Base-by-base conservation (phyloP, 257 asterid species). In the Penstemon barbatus region DNA sequence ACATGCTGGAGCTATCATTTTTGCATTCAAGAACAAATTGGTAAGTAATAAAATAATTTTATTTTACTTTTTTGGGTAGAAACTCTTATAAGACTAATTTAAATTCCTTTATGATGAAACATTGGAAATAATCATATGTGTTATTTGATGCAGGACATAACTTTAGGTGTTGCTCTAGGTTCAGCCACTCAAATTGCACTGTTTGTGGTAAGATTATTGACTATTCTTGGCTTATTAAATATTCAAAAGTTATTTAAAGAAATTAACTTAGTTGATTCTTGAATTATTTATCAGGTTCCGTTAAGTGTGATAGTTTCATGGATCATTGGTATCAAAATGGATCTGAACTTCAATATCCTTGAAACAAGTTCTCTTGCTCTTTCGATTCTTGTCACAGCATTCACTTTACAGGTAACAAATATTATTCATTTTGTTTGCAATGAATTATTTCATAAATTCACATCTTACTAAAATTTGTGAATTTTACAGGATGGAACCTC, bases 1-100 rank as follows among this genome's bases (percentile, higher is more conserved):
- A 71, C 99, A 93, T 63, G 96, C 99, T 0, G 99, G 96, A 44
- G 96, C 99, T 8, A 52, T 90, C 74, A 90, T 90, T 63, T 93
- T 93, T 69, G 97, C 99, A 12, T 88, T 86, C 75, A 93, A 86
- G 70, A 89, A 93, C 81, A 93, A 93, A 79, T 79, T 93, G 92
- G 98, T 89, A 5, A 77, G 82, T 19, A 41, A 50, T 38, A 38
- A 25, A 12, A n/a, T 7, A 55, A 10, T 4, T 7, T 1, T 57
- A 5, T 48, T n/a, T 37, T 7, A 37, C 39, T 4, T 46, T 51
- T 7, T 39, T 4, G 0, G 8, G 6, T 4, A 18, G 6, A 9
- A 39, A 49, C 44, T 12, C 19, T 33, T 41, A 0, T 25, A 3
- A 1, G 2, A 4, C 7, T 0, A 37, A 10, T 33, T 15, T 42